Evolutionary conservation across 495 filamentous ascomycete genomes (phyloP), one percentile per base, ranked within the genome.

Genomic region (Lasiosphaeriaceae sp.): DNA sequence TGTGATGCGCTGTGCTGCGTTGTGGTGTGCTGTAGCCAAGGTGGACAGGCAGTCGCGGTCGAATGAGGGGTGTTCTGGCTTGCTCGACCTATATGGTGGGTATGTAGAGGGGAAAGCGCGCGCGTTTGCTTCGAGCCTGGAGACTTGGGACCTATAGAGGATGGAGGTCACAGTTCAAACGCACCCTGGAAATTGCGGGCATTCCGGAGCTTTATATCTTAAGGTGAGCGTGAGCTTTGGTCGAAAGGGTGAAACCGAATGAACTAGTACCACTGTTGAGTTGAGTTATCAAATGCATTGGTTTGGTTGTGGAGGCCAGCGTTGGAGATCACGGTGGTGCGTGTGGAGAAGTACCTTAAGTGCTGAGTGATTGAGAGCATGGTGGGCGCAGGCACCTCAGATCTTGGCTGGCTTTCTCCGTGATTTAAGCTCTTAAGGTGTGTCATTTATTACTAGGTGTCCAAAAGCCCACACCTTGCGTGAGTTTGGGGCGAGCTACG

Each of bases 311-410:
- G 34, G 34, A 37, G 8, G 34, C 34, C 34, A 37, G 34, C 34
- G 24, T 49, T 49, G 47, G 47, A 29, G 47, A 49, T 49, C 23
- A 3, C 4, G 26, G 23, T n/a, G 47, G 47, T 49, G 47, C 47
- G 47, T 26, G 47, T 49, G 47, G 47, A 34, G 47, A 49, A 47
- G 26, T 31, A 31, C 45, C 22, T n/a, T n/a, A 14, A 20, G 23
- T 14, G 24, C 47, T 34, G 22, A 34, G 22, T 31, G 24, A 19
- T 24, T 34, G 39, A 49, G 26, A 31, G 26, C 26, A 31, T 9
- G 26, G 26, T 31, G 26, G 26, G 26, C 26, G 9, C 26, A 4
- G 26, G 26, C 26, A 31, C 47, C 9, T 11, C 9, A 43, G n/a
- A 43, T 17, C 39, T 43, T 43, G 39, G 39, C 39, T 12, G 16